Percentiles rank a stretch among this genome's conserved stretches.
Evolutionary conservation across 371 early-diverging fungal genomes (phyloP).

Genomic region (Capillidium heterosporum): DNA sequence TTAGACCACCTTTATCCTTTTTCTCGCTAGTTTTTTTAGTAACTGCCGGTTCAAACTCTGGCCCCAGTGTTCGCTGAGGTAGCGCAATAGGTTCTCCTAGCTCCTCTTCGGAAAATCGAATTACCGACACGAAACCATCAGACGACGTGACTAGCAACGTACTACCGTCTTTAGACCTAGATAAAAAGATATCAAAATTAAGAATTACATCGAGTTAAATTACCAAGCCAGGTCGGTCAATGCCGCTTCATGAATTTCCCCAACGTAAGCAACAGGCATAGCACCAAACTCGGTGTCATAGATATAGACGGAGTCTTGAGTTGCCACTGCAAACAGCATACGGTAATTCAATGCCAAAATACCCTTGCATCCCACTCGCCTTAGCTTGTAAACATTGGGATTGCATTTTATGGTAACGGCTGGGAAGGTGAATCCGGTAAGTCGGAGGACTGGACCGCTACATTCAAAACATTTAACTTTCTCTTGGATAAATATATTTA

Average conservation of each 20-base stretch:
- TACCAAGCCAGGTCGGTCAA: constrained; percentile 79
- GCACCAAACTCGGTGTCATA: constrained; percentile 74
- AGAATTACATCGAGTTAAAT: background rate
- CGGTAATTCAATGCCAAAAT: constrained; percentile 46
- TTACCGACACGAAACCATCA: constrained; percentile 81
- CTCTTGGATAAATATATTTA: background rate
- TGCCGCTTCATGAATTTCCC: constrained; percentile 75
- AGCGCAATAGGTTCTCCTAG: constrained; percentile 19
- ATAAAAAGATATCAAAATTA: background rate
- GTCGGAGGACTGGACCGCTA: constrained; percentile 32
- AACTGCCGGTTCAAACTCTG: too few relatives aligned
- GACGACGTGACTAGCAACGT: constrained; percentile 56
- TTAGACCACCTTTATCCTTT: too few relatives aligned
- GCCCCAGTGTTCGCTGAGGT: too few relatives aligned
- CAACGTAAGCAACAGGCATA: constrained; percentile 46
- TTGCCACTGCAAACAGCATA: constrained; percentile 68
- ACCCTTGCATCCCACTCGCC: background rate
- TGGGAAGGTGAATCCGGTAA: constrained; percentile 9
- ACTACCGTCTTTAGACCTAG: constrained; percentile 51
- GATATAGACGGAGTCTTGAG: constrained; percentile 62
- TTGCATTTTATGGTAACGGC: background rate
- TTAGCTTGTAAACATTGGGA: background rate
- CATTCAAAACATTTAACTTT: constrained; percentile 45
- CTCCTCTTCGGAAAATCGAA: constrained; percentile 45
- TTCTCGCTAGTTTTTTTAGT: too few relatives aligned